Evolutionary conservation across 306 rosid species (phyloP), one percentile per base, ranked within the genome.

Genomic region (Quercus agrifolia): DNA sequence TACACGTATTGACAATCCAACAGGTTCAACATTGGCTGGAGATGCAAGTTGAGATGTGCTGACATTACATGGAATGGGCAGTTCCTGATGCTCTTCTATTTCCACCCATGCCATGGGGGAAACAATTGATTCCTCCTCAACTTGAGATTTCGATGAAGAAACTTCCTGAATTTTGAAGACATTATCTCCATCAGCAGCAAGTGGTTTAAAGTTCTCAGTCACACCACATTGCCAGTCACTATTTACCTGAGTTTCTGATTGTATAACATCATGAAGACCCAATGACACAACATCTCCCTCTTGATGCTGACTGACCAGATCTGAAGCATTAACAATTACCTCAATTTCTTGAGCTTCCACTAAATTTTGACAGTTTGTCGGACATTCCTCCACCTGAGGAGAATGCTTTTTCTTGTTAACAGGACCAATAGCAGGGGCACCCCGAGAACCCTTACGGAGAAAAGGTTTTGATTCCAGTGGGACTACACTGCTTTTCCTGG

Each of bases 391-490:
- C 13, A 72, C 63, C 63, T 84, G 89, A 6, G 92, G 84, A 86
- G 90, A 83, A 85, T 72, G 76, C 55, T 78, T 90, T 76, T 79
- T 87, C 91, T 88, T 95, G 86, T 57, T 91, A 76, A 80, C 82
- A 80, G 87, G 81, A 74, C 78, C 77, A 46, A 82, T 76, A 77
- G 87, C 89, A 41, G 85, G 72, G 55, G 82, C 83, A 76, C 78
- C 77, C 83, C 94, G 85, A 56, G 97, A 87, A 88, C 97, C 92
- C 86, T 91, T 95, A 1, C 94, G 97, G 18, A 91, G 90, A 88
- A 89, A 90, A 71, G 99, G 92, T 85, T 91, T 95, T 35, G 97
- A 89, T 79, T 95, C 99, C 87, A 95, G 82, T 19, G 99, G 99
- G 63, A 95, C 99, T 80, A 93, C 90, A 75, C 94, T 93, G 89